A percentile compares a stretch with the other conserved stretches of the same genome.
phyloP scores from a whole-genome alignment of 208 protist genomes.

The Leishmania braziliensis region DNA sequence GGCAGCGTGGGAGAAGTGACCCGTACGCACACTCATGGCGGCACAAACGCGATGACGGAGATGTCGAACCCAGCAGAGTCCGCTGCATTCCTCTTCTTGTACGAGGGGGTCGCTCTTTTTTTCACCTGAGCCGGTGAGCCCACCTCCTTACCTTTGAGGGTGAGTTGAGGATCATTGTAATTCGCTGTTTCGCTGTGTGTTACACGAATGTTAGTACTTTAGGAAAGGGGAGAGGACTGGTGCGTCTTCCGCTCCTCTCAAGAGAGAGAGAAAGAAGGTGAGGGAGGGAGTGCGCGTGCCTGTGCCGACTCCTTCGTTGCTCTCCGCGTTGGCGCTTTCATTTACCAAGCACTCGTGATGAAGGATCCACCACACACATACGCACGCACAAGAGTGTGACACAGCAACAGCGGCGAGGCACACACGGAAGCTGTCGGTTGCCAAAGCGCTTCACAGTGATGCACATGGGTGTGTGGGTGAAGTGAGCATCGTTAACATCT shows the following conservation, averaged over 20 bases:
- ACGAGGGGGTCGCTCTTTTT: background rate
- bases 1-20: background rate
- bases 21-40: background rate
- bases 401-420: background rate
- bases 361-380: background rate
- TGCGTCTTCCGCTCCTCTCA: background rate
- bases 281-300: background rate
- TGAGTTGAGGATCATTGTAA: background rate
- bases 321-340: background rate
- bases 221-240: background rate
- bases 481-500: background rate
- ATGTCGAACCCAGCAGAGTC: conserved; percentile 1
- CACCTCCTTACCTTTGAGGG: background rate
- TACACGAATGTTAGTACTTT: background rate
- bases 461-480: background rate
- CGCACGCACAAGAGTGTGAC: background rate
- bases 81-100: background rate
- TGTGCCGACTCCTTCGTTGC: background rate
- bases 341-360: background rate
- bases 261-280: no score
- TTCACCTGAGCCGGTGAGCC: background rate
- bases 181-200: background rate
- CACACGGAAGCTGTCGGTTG: background rate
- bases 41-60: background rate
- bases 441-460: background rate